Percentiles rank a stretch among this genome's conserved stretches.
Conservation (phyloP, 176 grass and related monocot species). For the Eleusine indica region DNA sequence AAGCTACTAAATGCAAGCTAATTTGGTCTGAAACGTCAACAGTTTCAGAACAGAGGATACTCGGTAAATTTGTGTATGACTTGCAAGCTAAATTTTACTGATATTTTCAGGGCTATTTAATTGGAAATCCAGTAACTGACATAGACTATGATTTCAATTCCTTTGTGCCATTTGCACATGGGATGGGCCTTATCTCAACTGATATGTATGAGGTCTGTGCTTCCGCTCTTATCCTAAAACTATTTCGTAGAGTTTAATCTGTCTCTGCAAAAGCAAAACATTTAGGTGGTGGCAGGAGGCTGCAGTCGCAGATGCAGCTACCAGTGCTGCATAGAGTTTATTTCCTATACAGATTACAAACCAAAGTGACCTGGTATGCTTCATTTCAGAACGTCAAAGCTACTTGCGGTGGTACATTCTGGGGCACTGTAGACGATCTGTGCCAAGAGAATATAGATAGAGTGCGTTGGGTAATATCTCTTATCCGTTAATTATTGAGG, state of each 20-base stretch:
- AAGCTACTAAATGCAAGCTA: no score
- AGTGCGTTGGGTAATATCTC: conserved; percentile 62
- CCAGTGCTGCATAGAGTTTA: background rate
- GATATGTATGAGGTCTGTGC: conserved; percentile 61
- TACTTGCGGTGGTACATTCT: conserved; percentile 68
- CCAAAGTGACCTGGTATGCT: background rate
- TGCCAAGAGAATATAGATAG: conserved; percentile 56
- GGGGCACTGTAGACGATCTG: conserved; percentile 36
- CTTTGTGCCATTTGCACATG: conserved; percentile 87
- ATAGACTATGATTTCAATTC: conserved; percentile 61
- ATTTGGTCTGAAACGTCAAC: no score
- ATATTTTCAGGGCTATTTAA: conserved; percentile 73
- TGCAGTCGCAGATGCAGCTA: background rate
- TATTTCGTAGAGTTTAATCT: background rate
- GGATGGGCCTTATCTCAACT: conserved; percentile 90
- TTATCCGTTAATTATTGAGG: background rate
- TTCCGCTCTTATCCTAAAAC: background rate
- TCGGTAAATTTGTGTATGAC: background rate
- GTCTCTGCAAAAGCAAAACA: background rate
- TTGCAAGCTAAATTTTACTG: background rate
- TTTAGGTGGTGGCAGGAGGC: background rate
- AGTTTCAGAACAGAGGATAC: no score
- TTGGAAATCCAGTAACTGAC: conserved; percentile 77
- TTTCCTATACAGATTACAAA: background rate
- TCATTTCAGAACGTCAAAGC: conserved; percentile 60